Evolutionary conservation across 306 rosid species (phyloP).

Genomic region (Prunus mira): DNA sequence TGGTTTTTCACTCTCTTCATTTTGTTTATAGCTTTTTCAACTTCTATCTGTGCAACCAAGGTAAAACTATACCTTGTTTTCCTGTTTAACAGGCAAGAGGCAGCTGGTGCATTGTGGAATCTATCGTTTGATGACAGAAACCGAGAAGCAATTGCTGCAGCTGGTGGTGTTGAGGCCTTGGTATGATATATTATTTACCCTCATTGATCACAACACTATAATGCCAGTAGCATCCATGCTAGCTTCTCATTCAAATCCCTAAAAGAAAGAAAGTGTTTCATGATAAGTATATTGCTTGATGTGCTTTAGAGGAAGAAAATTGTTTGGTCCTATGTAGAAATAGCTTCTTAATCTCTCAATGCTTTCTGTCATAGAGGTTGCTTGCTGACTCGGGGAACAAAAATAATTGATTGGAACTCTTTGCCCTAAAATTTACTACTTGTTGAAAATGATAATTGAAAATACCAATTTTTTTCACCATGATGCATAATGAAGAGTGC

Average conservation of each 20-base stretch:
- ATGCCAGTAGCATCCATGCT: background rate
- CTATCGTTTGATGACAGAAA: conserved; percentile 97
- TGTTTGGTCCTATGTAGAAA: background rate
- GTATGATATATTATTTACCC: conserved; percentile 38
- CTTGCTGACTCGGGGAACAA: background rate
- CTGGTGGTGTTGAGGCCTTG: conserved; percentile 98
- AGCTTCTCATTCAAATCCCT: conserved; percentile 8
- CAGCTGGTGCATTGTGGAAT: conserved; percentile 99
- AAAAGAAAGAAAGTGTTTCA: background rate
- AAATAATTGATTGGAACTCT: background rate
- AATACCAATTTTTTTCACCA: background rate
- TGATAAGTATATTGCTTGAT: background rate
- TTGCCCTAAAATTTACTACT: background rate
- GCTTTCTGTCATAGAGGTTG: background rate
- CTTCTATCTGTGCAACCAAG: background rate
- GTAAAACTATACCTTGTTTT: background rate
- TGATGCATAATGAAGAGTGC: background rate
- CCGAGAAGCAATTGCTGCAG: conserved; percentile 96
- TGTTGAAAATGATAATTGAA: background rate
- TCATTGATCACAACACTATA: background rate
- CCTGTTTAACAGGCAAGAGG: conserved; percentile 82
- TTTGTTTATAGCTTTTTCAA: background rate
- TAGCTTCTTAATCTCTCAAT: background rate
- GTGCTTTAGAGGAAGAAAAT: conserved; percentile 1
- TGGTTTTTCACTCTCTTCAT: background rate